A percentile compares a stretch with the other conserved stretches of the same genome.
Evolutionary conservation across 139 green algal species (phyloP).

Genomic region (Coccomyxa sp.): DNA sequence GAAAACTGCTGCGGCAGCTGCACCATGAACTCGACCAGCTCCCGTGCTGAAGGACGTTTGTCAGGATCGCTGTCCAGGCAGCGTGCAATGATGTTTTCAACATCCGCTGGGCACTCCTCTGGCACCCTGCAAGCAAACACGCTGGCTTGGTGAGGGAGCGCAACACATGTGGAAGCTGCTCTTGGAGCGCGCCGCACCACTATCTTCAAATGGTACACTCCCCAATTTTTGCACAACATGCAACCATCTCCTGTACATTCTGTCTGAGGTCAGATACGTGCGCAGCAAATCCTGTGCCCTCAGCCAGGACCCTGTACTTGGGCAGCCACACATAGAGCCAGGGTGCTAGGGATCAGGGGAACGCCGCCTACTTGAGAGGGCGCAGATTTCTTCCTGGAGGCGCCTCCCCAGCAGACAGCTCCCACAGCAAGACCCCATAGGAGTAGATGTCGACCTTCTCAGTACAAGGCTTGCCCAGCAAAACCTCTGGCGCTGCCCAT

Average conservation of each 20-base stretch:
- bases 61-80: conserved; percentile 21
- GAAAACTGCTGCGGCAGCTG: not conserved
- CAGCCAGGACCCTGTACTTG: not conserved
- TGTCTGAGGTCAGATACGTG: not conserved
- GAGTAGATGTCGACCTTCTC: conserved; percentile 25
- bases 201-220: too few species aligned
- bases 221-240: not conserved
- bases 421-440: conserved; percentile 28
- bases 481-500: conserved; percentile 22
- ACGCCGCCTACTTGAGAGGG: conserved; percentile 7
- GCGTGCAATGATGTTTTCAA: conserved; percentile 12
- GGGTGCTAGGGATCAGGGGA: not conserved
- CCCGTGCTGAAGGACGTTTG: conserved; percentile 17
- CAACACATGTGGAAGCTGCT: not conserved
- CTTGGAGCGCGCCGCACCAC: not conserved
- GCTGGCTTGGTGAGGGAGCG: not conserved
- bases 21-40: conserved; percentile 21
- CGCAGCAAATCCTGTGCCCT: not conserved
- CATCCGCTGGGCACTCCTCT: conserved; percentile 24
- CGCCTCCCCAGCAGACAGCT: conserved; percentile 27
- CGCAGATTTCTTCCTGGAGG: conserved; percentile 22
- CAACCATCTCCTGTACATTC: not conserved
- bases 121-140: conserved; percentile 16
- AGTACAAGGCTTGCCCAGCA: conserved; percentile 30
- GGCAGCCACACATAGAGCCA: not conserved